Evolutionary conservation across 257 asterid genomes (phyloP).

Genomic region (Anisodus tanguticus): DNA sequence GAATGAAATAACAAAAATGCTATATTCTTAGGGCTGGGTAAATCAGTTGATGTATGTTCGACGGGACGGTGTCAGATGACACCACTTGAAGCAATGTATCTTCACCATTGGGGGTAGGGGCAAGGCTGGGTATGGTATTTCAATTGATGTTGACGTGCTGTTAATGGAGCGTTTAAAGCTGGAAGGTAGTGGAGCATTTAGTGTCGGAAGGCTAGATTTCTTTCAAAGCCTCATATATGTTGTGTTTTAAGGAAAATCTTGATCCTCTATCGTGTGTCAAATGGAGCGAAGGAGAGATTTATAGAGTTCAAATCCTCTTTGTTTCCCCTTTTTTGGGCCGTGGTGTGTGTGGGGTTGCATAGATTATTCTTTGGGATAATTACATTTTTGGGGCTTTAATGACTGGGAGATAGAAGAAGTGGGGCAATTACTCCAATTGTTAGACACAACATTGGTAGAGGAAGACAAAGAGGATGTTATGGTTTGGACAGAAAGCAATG

Average conservation of each 20-base stretch:
- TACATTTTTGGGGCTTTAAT: too few species aligned
- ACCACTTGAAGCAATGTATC: background rate
- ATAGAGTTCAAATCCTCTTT: background rate
- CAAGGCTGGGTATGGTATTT: background rate
- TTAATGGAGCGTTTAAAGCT: background rate
- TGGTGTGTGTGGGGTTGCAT: background rate
- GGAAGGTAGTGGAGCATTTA: background rate
- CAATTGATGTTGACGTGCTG: conserved; percentile 6
- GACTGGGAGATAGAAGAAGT: too few species aligned
- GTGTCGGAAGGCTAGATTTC: background rate
- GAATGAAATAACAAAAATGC: conserved; percentile 21
- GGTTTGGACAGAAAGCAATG: too few species aligned
- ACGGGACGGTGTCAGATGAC: background rate
- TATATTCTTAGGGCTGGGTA: background rate
- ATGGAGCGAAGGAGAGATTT: background rate
- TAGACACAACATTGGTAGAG: too few species aligned
- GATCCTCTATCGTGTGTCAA: background rate
- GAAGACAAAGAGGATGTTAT: too few species aligned
- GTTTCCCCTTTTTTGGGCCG: background rate
- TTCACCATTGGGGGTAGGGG: background rate
- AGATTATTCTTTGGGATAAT: background rate
- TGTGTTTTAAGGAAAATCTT: conserved; percentile 12
- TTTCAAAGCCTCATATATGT: background rate
- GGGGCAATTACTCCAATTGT: too few species aligned
- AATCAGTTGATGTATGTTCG: background rate